Evolutionary conservation across 345 rosid genomes (phyloP).

Genomic region (Raphanus sativus): DNA sequence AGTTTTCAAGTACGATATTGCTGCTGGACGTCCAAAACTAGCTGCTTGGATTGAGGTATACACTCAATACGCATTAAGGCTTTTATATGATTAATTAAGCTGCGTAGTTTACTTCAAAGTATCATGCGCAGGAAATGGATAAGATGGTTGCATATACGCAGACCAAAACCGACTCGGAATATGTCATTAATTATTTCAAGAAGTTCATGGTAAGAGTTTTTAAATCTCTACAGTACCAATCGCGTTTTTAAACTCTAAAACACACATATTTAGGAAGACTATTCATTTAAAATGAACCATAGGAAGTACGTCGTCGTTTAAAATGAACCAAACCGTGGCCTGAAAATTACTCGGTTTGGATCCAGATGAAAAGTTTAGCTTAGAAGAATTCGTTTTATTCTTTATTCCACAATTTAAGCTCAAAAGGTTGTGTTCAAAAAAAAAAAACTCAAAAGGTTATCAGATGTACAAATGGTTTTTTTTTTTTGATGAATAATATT

Average conservation of each 20-base stretch:
- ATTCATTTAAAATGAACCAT: too few relatives aligned
- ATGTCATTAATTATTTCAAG: conserved; percentile 49
- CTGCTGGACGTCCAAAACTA: conserved; percentile 71
- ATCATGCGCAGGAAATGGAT: conserved; percentile 53
- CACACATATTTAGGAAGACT: too few relatives aligned
- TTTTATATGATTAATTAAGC: neutral
- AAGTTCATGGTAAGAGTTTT: conserved; percentile 48
- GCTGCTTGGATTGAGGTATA: conserved; percentile 79
- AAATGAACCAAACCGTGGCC: neutral
- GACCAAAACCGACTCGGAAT: conserved; percentile 57
- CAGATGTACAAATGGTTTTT: too few relatives aligned
- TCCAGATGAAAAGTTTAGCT: too few relatives aligned
- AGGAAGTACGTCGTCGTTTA: neutral
- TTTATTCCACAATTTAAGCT: too few relatives aligned
- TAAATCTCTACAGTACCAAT: neutral
- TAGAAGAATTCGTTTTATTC: too few relatives aligned
- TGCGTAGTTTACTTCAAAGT: neutral
- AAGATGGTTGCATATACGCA: conserved; percentile 66
- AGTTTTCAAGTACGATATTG: conserved; percentile 57
- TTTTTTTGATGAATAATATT: too few relatives aligned
- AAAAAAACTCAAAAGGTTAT: too few relatives aligned
- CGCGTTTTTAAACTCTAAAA: too few relatives aligned
- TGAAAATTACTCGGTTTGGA: neutral
- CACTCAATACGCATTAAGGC: neutral
- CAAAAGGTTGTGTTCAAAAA: too few relatives aligned